Conservation (phyloP, 768 basidiomycete genomes). For the Lentinula raphanica region DNA sequence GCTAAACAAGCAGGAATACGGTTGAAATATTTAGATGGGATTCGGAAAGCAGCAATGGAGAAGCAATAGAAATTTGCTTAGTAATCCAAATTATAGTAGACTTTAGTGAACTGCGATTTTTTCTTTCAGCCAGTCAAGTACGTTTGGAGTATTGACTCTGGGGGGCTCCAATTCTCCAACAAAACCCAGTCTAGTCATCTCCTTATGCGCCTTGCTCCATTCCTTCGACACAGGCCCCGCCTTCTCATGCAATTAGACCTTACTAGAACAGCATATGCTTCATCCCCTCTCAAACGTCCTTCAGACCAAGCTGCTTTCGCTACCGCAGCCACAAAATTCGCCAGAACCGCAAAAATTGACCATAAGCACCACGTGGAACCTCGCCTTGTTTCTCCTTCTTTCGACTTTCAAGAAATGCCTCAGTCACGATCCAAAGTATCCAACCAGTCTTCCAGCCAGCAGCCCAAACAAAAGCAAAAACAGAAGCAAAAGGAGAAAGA, state of each 20-base stretch:
- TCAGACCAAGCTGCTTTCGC: constrained; percentile 32
- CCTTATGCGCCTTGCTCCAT: constrained; percentile 45
- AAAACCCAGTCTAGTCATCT: background rate
- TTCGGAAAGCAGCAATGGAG: constrained; percentile 45
- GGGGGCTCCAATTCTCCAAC: background rate
- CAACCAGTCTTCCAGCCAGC: background rate
- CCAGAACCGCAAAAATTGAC: background rate
- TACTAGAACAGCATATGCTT: constrained; percentile 15
- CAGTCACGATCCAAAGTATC: background rate
- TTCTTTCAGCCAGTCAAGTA: background rate
- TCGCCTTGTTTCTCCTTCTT: background rate
- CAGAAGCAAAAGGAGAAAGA: background rate
- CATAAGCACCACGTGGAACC: background rate
- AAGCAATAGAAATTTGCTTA: background rate
- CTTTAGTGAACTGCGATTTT: background rate
- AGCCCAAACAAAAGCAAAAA: constrained; percentile 4
- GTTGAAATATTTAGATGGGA: constrained; percentile 68
- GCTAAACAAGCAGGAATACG: constrained; percentile 60
- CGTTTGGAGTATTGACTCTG: background rate
- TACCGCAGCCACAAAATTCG: constrained; percentile 6
- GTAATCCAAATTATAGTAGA: constrained; percentile 17
- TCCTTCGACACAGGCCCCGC: constrained; percentile 44
- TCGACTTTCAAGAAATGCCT: background rate
- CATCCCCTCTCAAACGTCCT: constrained; percentile 40
- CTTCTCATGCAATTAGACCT: constrained; percentile 58